Conservation (phyloP, 352 stramenopile genomes). For the Phytophthora hybrid region DNA sequence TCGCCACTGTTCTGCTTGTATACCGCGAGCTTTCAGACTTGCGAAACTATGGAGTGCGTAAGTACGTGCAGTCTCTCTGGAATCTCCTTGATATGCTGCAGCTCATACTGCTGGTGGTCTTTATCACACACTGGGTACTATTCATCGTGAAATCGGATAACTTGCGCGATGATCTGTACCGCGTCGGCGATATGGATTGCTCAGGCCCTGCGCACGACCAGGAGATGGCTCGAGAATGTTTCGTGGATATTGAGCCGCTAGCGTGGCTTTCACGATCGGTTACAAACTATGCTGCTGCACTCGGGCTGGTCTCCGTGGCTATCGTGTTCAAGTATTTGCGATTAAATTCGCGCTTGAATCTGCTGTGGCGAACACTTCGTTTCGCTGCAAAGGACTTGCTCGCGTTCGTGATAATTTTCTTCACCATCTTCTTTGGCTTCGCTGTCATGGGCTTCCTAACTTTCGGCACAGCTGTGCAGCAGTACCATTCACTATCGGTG, state of each 20-base stretch:
- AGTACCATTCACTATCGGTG: constrained; percentile 77
- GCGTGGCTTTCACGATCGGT: constrained; percentile 58
- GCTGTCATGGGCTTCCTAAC: constrained; percentile 82
- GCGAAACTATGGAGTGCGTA: constrained; percentile 55
- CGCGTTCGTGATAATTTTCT: constrained; percentile 84
- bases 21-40: constrained; percentile 66
- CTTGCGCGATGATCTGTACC: constrained; percentile 57
- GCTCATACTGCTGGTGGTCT: constrained; percentile 70
- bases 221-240: constrained; percentile 54
- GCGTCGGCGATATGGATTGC: constrained; percentile 65
- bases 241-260: constrained; percentile 63
- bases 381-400: constrained; percentile 80
- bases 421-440: constrained; percentile 83
- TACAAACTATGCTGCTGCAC: constrained; percentile 64
- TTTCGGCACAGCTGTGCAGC: constrained; percentile 68
- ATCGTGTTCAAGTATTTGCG: constrained; percentile 90
- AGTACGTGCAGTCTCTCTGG: constrained; percentile 83
- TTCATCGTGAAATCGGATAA: constrained; percentile 66
- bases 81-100: constrained; percentile 82
- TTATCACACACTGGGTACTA: constrained; percentile 64
- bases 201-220: constrained; percentile 54
- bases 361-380: constrained; percentile 82
- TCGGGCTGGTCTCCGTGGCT: constrained; percentile 72
- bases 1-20: constrained; percentile 59
- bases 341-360: constrained; percentile 76